Percentiles rank a stretch among this genome's conserved stretches.
Conservation (phyloP, 2,329 filamentous ascomycete genomes). For the Knufia petricola region DNA sequence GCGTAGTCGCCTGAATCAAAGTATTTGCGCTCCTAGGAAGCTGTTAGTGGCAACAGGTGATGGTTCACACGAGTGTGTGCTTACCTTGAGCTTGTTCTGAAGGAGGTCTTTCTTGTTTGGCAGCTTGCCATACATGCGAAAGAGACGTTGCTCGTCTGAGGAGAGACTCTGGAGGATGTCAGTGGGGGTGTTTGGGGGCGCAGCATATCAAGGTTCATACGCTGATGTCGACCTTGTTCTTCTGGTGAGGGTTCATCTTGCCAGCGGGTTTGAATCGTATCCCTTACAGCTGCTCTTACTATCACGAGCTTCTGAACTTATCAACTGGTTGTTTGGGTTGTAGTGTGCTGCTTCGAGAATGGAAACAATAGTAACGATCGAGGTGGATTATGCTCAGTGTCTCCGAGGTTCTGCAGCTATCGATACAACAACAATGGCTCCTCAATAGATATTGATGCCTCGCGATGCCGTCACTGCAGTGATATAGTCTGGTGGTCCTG, state of each 20-base stretch:
- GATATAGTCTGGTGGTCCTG: not conserved
- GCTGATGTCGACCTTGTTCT: conserved; percentile 96
- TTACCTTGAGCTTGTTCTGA: conserved; percentile 88
- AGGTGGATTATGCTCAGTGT: not conserved
- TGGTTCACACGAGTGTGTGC: conserved; percentile 5
- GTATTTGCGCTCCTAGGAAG: conserved; percentile 76
- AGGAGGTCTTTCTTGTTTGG: conserved; percentile 93
- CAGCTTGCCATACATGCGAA: conserved; percentile 95
- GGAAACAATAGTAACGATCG: not conserved
- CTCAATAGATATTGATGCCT: not conserved
- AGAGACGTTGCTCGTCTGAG: conserved; percentile 89
- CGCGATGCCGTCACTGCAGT: conserved; percentile 1
- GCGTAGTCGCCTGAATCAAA: conserved; percentile 96
- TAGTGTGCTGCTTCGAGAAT: not conserved
- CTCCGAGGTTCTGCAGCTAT: not conserved
- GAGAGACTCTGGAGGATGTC: conserved; percentile 60
- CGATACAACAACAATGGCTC: not conserved
- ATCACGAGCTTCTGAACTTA: too few species aligned
- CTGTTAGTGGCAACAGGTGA: not conserved
- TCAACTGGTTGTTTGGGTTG: not conserved
- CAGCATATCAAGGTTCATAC: conserved; percentile 30
- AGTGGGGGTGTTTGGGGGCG: not conserved
- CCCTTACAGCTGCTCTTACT: not conserved
- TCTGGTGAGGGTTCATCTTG: conserved; percentile 86
- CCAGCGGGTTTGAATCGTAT: not conserved